Evolutionary conservation across 1,284 basidiomycete species (phyloP).

Genomic region (Xerocomus nothofagi): DNA sequence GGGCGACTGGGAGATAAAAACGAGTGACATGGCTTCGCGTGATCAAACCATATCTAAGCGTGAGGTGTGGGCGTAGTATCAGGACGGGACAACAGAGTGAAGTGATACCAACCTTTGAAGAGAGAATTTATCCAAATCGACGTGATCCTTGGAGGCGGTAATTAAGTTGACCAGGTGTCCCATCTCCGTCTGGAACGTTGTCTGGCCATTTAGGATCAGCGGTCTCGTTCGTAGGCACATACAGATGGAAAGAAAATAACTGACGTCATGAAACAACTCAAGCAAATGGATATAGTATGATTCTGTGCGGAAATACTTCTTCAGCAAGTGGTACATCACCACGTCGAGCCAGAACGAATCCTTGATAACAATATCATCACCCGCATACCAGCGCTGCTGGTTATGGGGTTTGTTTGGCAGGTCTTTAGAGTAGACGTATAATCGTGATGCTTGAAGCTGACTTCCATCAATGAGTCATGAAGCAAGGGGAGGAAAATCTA

Average conservation of each 20-base stretch:
- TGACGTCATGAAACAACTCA: slow-evolving; percentile 86
- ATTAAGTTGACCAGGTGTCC: slow-evolving; percentile 94
- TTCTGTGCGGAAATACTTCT: slow-evolving; percentile 83
- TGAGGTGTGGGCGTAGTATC: no score
- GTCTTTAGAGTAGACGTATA: slow-evolving; percentile 29
- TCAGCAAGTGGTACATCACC: slow-evolving; percentile 88
- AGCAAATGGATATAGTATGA: slow-evolving; percentile 85
- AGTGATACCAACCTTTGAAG: slow-evolving; percentile 59
- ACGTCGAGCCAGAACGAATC: slow-evolving; percentile 95
- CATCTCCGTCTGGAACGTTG: slow-evolving; percentile 91
- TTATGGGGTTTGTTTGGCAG: slow-evolving; percentile 34
- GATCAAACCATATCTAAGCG: slow-evolving; percentile 78
- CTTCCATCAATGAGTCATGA: neutral
- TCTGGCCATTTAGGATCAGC: slow-evolving; percentile 38
- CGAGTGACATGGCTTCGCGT: slow-evolving; percentile 96
- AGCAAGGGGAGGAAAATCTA: neutral
- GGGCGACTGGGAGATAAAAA: slow-evolving; percentile 96
- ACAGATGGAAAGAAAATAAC: slow-evolving; percentile 16
- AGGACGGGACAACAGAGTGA: neutral
- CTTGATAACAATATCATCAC: slow-evolving; percentile 88
- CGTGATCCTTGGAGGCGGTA: slow-evolving; percentile 86
- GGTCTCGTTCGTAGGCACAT: neutral
- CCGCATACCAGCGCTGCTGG: slow-evolving; percentile 85
- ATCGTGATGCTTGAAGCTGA: slow-evolving; percentile 75
- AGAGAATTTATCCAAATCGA: slow-evolving; percentile 88